Base-by-base conservation (phyloP, 2,329 filamentous ascomycete genomes). In the Paracoccidioides brasiliensis region DNA sequence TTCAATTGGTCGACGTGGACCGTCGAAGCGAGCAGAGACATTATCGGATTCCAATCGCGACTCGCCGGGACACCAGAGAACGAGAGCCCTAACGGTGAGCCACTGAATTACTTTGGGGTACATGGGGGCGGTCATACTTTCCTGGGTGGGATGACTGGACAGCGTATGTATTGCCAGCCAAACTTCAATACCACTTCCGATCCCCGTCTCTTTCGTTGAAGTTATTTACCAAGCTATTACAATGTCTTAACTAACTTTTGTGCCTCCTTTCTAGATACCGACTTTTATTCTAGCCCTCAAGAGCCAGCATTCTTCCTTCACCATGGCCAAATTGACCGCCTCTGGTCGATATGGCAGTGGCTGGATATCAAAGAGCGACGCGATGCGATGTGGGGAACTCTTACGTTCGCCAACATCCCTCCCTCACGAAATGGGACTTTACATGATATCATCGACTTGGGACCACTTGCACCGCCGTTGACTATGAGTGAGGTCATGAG, bases 301-400 rank as follows among this genome's bases (percentile, higher is more conserved):
- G 62, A 64, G 28, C 62, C 62, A 12, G 52, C 58, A 5, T 64
- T 64, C 53, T 64, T 55, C 45, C 53, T 62, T 0, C 62, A 63
- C 48, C 62, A 64, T 46, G 56, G 41, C 28, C 57, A 60, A 38
- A 57, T 64, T 15, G 62, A 64, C 43, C 59, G 62, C 14, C 42
- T 60, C 30, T 64, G 62, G 62, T 48, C 56, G 9, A 59, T 63
- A n/a, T 64, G 62, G 62, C 62, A 64, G 54, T 57, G 54, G 55
- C 48, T 55, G 33, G 58, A 61, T 41, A 56, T 58, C 6, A 44
- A 56, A 9, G 50, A 43, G 10, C 41, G 59, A 49, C 15, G 40
- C 6, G 41, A 56, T 33, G 40, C 51, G 22, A 35, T 55, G n/a
- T 51, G 28, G 52, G 57, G 57, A 10, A 56, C 55, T 14, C 45